Evolutionary conservation across 2,329 filamentous ascomycete genomes (phyloP).

Genomic region (Cladophialophora psammophila): DNA sequence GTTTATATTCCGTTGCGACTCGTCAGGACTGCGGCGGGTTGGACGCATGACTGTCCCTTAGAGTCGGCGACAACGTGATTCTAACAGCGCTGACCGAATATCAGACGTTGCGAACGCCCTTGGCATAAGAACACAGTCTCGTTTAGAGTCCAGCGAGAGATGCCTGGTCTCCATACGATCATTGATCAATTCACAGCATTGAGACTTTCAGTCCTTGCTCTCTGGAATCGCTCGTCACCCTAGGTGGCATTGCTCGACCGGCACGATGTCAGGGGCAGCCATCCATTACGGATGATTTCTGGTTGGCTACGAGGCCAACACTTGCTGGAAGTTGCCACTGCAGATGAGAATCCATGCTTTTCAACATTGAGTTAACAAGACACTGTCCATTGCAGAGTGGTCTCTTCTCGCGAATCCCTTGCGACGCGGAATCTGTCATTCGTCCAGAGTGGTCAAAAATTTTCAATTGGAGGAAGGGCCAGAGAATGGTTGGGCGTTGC

Average conservation of each 20-base stretch:
- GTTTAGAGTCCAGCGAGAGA: neutral
- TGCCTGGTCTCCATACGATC: neutral
- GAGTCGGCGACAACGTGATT: neutral
- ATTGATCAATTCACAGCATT: neutral
- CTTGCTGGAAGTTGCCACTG: neutral
- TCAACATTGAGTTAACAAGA: neutral
- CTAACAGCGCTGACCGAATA: neutral
- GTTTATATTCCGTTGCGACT: conserved; percentile 30
- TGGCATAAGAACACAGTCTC: neutral
- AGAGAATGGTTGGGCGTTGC: neutral
- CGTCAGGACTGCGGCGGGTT: neutral
- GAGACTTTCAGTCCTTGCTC: neutral
- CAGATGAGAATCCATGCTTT: neutral
- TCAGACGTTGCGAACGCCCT: neutral
- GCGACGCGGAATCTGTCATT: neutral
- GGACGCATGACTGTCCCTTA: neutral
- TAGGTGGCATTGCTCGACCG: neutral
- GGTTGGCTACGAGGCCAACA: neutral
- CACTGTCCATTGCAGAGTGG: neutral
- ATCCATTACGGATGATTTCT: neutral
- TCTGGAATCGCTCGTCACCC: neutral
- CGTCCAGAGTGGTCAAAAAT: neutral
- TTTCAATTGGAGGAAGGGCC: neutral
- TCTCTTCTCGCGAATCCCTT: neutral
- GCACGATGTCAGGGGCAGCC: neutral